Evolutionary conservation across 2,329 filamentous ascomycete species (phyloP).

Genomic region (Drechslerella stenobrocha): DNA sequence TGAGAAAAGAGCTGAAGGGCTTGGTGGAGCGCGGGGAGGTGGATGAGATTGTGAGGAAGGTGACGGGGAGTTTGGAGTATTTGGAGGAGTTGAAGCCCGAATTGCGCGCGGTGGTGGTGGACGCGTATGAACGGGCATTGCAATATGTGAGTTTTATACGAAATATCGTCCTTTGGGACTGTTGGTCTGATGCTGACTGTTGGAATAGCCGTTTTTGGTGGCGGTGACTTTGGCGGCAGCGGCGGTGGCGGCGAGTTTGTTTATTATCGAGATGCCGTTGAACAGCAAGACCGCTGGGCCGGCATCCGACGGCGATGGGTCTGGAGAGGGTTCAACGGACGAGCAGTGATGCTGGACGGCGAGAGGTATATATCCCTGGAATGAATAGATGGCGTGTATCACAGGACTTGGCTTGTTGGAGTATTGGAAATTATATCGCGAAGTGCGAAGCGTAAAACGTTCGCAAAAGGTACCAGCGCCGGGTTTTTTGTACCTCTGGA

Average conservation of each 20-base stretch:
- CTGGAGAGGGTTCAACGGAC: too few relatives aligned
- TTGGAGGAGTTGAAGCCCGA: constrained; percentile 67
- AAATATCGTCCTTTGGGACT: neutral
- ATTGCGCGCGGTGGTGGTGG: constrained; percentile 64
- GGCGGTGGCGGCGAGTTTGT: constrained; percentile 24
- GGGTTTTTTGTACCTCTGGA: neutral
- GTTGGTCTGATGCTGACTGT: constrained; percentile 1
- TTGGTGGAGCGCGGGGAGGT: constrained; percentile 54
- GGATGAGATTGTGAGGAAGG: constrained; percentile 67
- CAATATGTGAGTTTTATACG: constrained; percentile 28
- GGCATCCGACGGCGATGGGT: constrained; percentile 18
- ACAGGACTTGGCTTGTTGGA: too few relatives aligned
- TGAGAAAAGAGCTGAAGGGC: constrained; percentile 56
- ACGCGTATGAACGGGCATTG: constrained; percentile 68
- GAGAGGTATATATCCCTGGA: too few relatives aligned
- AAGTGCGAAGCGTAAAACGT: too few relatives aligned
- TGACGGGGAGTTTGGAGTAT: constrained; percentile 71
- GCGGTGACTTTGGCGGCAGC: constrained; percentile 5
- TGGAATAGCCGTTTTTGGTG: constrained; percentile 32
- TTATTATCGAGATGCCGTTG: constrained; percentile 36
- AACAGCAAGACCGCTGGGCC: constrained; percentile 10
- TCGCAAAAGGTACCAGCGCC: too few relatives aligned
- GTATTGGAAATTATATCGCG: too few relatives aligned
- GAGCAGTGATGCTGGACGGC: too few relatives aligned
- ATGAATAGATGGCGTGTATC: too few relatives aligned